Percentiles rank a stretch among this genome's conserved stretches.
Evolutionary conservation across 306 rosid species (phyloP).

Genomic region (Sicyos edulis): DNA sequence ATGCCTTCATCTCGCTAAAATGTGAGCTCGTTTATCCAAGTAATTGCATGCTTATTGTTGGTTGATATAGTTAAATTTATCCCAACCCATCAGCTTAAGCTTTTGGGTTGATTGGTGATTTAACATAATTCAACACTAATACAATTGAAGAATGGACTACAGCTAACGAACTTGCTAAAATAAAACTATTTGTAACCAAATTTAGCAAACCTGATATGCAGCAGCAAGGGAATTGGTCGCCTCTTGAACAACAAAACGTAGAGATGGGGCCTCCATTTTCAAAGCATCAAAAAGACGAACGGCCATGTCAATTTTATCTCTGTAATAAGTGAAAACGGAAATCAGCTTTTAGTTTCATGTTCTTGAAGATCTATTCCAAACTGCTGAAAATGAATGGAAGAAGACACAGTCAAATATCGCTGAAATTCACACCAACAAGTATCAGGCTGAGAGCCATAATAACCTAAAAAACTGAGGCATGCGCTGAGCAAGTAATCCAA

Average conservation of each 20-base stretch:
- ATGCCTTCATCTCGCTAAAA: neutral
- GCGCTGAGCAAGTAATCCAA: conserved; percentile 85
- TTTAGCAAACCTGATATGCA: conserved; percentile 69
- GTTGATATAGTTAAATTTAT: too few relatives aligned
- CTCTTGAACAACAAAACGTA: conserved; percentile 76
- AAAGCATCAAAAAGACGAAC: conserved; percentile 75
- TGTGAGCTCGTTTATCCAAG: neutral
- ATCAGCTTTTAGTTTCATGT: conserved; percentile 7
- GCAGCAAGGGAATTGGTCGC: conserved; percentile 77
- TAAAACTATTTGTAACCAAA: conserved; percentile 4
- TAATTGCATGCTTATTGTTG: conserved; percentile 15
- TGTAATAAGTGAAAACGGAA: conserved; percentile 30
- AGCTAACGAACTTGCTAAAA: neutral
- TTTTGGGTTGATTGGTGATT: too few relatives aligned
- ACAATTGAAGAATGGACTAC: neutral
- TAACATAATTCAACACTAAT: too few relatives aligned
- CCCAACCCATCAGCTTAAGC: too few relatives aligned
- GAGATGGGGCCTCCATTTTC: conserved; percentile 68
- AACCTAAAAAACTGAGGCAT: conserved; percentile 93
- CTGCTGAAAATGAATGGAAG: conserved; percentile 7
- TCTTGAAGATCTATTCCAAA: conserved; percentile 5
- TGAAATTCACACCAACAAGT: conserved; percentile 6
- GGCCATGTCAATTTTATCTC: conserved; percentile 84
- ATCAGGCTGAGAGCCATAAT: conserved; percentile 17
- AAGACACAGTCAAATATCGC: neutral